phyloP scores from a whole-genome alignment of 108 stramenopile species.

The Ochromonas danica region DNA sequence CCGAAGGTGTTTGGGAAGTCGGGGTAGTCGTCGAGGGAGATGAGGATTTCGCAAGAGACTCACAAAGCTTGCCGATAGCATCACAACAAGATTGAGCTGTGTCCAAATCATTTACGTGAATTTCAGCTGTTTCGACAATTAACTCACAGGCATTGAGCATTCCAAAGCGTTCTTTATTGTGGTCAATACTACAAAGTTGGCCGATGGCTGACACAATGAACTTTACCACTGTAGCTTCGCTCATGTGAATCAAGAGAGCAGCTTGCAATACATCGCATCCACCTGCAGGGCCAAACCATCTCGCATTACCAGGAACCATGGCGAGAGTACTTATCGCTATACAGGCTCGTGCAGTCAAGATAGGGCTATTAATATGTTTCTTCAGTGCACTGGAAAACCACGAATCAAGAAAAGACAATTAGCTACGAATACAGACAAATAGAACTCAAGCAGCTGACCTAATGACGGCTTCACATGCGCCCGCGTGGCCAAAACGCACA shows the following conservation, averaged over 20 bases:
- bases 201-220: background rate
- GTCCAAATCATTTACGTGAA: background rate
- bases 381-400: background rate
- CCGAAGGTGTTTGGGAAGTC: background rate
- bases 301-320: background rate
- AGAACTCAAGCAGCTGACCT: no score
- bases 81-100: background rate
- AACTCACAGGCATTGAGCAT: background rate
- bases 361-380: background rate
- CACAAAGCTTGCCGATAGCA: background rate
- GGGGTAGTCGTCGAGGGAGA: background rate
- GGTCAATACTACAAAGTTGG: background rate
- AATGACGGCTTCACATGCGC: conserved; percentile 18
- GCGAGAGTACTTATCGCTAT: background rate
- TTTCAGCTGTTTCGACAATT: background rate
- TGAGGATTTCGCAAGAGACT: no score
- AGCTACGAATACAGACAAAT: background rate
- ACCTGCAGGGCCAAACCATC: conserved; percentile 22
- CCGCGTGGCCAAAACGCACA: conserved; percentile 16
- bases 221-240: background rate
- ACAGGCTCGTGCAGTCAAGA: background rate
- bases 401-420: background rate
- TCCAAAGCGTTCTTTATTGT: conserved; percentile 8
- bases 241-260: background rate
- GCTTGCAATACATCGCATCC: background rate